These are phyloP conservation scores for Trapa bicornis DNA, from an alignment of 345 rosid species.

Conservation along the genomic window DNA sequence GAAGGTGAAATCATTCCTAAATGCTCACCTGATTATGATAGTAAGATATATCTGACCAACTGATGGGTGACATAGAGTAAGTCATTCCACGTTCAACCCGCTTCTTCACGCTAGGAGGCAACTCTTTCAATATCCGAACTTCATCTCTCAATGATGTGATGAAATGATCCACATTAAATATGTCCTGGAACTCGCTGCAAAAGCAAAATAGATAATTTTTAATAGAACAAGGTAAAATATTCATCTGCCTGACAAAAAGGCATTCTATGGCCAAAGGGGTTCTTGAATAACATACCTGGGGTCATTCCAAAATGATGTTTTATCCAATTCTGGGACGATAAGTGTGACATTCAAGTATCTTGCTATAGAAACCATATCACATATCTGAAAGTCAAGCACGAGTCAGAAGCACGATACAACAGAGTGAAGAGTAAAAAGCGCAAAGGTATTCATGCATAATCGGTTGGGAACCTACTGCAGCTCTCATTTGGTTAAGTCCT, in stretches of 20 bases:
- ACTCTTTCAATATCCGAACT: constrained; percentile 28
- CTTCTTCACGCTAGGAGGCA: constrained; percentile 25
- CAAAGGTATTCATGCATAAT: background rate
- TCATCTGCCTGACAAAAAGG: too few relatives aligned
- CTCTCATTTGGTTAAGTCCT: constrained; percentile 26
- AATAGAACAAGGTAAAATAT: background rate
- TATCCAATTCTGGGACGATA: constrained; percentile 23
- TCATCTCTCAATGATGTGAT: constrained; percentile 35
- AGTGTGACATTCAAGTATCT: constrained; percentile 25
- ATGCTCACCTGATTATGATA: constrained; percentile 26
- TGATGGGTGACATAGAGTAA: constrained; percentile 33
- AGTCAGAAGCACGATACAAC: background rate
- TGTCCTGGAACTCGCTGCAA: constrained; percentile 39
- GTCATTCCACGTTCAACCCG: constrained; percentile 17
- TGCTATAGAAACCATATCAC: constrained; percentile 28
- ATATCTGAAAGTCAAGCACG: constrained; percentile 17
- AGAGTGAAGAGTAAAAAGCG: background rate
- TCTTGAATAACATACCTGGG: constrained; percentile 17
- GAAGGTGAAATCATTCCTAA: background rate
- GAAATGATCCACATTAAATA: constrained; percentile 41
- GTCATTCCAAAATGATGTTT: constrained; percentile 24
- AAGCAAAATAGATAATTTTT: background rate
- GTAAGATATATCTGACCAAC: constrained; percentile 48
- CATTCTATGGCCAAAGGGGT: background rate
- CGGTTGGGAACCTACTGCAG: constrained; percentile 12